These are phyloP conservation scores for Cornus florida DNA, from an alignment of 148 eudicot species.

Conservation along the genomic window DNA sequence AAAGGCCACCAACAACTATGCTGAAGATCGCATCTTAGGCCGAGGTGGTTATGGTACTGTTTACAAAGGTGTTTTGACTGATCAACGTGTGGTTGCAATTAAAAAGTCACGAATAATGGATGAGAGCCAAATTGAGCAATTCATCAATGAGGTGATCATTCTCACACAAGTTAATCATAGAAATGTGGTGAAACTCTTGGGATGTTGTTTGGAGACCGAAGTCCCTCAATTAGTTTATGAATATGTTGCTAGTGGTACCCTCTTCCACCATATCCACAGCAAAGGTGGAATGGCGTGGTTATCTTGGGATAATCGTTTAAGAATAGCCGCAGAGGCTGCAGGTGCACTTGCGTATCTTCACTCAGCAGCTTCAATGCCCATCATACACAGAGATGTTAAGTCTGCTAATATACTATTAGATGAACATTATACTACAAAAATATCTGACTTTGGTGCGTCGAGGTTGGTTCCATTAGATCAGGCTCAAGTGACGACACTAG, in stretches of 20 bases:
- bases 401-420: slow-evolving; percentile 28
- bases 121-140: slow-evolving; percentile 31
- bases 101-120: slow-evolving; percentile 32
- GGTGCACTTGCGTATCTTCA: slow-evolving; percentile 34
- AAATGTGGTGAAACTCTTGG: slow-evolving; percentile 29
- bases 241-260: slow-evolving; percentile 26
- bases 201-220: slow-evolving; percentile 35
- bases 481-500: slow-evolving; percentile 22
- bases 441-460: slow-evolving; percentile 34
- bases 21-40: slow-evolving; percentile 30
- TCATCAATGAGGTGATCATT: slow-evolving; percentile 38
- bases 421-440: slow-evolving; percentile 21
- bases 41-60: slow-evolving; percentile 40
- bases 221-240: slow-evolving; percentile 34
- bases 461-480: slow-evolving; percentile 32
- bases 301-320: slow-evolving; percentile 31
- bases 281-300: slow-evolving; percentile 18
- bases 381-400: slow-evolving; percentile 34
- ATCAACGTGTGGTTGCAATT: slow-evolving; percentile 28
- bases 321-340: slow-evolving; percentile 31
- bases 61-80: slow-evolving; percentile 33
- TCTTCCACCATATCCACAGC: slow-evolving; percentile 24
- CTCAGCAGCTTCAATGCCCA: slow-evolving; percentile 26
- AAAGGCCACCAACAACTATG: slow-evolving; percentile 34
- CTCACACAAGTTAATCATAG: slow-evolving; percentile 37